Base-by-base conservation (phyloP, 2,329 filamentous ascomycete genomes). In the Ceratocystis alfenasii region DNA sequence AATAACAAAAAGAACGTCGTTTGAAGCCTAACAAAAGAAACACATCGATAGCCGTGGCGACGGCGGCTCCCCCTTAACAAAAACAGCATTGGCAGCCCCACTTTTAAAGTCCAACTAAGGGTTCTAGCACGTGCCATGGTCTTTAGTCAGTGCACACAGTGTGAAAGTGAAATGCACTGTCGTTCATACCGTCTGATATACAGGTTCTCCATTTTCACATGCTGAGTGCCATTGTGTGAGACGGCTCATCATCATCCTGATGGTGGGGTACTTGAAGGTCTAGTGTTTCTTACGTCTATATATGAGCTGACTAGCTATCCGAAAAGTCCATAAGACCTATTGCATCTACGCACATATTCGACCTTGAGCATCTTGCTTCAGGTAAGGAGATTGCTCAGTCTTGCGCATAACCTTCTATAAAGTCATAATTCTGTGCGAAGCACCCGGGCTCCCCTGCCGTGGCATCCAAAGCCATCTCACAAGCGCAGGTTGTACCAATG, bases 401-500 rank as follows among this genome's bases (percentile, higher is more conserved):
- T 20, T 61, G 60, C 72, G 70, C 3, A 76, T 70, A 70, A 74
- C 76, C 3, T 75, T 73, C 70, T 73, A 75, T 75, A 75, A 77
- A 2, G 72, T 73, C 0, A 78, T 50, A 33, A 77, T 68, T 1
- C 66, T 69, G 53, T 72, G 63, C 36, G 74, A 76, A 67, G 73
- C 72, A 10, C 70, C 70, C 7, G 78, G 66, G 50, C 71, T 70
- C 41, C 71, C 75, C 74, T 74, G 3, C 67, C 74, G 44, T 75
- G 79, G 68, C 78, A 79, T 0, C 76, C 77, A 3, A 74, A 76
- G 20, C 75, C 74, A 36, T 75, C 72, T n/a, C 78, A 67, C 6
- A 79, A 70, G n/a, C 74, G 69, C 71, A 77, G 74, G 66, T 77
- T 79, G 71, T 79, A 76, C 77, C 63, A 74, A 69, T 0, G 72